Evolutionary conservation across 2,329 filamentous ascomycete genomes (phyloP).

Genomic region (Aspergillus sp.): DNA sequence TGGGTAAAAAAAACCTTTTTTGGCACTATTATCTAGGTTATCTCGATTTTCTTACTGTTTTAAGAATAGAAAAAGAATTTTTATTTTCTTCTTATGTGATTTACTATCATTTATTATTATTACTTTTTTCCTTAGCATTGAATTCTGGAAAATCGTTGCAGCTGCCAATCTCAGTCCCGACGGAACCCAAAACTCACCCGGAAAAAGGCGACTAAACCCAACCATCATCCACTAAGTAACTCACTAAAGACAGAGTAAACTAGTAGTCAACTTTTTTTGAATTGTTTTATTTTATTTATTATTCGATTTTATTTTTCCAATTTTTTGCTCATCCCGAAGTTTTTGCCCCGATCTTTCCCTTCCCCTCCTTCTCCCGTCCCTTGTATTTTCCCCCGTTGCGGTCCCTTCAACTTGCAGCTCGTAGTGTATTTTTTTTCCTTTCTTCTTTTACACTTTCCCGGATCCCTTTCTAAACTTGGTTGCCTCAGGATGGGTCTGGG

Average conservation of each 20-base stretch:
- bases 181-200: slow-evolving; percentile 4
- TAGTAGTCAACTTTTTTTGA: too few relatives aligned
- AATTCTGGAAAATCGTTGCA: not conserved
- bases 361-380: not conserved
- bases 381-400: not conserved
- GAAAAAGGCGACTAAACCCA: not conserved
- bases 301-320: too few relatives aligned
- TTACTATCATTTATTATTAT: not conserved
- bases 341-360: slow-evolving; percentile 18
- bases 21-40: too few relatives aligned
- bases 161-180: not conserved
- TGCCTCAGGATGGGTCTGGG: slow-evolving; percentile 23
- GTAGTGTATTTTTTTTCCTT: slow-evolving; percentile 1
- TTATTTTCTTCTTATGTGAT: not conserved
- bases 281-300: too few relatives aligned
- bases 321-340: slow-evolving; percentile 16
- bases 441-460: slow-evolving; percentile 4
- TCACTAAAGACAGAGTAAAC: not conserved
- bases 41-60: too few relatives aligned
- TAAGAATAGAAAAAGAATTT: not conserved
- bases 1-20: not conserved
- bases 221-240: not conserved
- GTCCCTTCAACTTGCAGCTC: too few relatives aligned
- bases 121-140: not conserved
- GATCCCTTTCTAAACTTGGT: slow-evolving; percentile 4